These are phyloP conservation scores for Thalassiosira exigua DNA, from an alignment of 352 stramenopile genomes.

Conservation along the genomic window DNA sequence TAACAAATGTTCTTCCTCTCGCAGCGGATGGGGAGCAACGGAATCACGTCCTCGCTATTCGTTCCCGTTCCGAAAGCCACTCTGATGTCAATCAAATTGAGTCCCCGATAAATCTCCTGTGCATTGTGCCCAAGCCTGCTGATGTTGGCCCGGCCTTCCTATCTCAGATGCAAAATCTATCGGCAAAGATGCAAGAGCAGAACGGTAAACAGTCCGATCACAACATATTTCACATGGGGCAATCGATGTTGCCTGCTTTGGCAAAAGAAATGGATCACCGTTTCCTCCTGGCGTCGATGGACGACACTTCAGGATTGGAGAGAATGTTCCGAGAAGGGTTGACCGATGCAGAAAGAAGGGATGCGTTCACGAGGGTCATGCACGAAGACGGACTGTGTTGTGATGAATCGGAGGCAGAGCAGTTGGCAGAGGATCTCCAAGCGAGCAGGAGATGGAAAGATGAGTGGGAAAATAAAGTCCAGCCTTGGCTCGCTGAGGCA, in stretches of 20 bases:
- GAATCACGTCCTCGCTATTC: background rate
- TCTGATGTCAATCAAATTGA: conserved; percentile 7
- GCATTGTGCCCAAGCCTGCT: conserved; percentile 5
- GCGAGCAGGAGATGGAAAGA: background rate
- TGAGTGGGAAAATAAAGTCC: conserved; percentile 3
- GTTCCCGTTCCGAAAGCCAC: background rate
- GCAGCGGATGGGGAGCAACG: background rate
- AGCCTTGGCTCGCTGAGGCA: conserved; percentile 1
- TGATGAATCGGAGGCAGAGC: conserved; percentile 9
- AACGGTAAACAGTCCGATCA: background rate
- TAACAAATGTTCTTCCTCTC: background rate
- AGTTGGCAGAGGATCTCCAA: conserved; percentile 3
- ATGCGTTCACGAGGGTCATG: conserved; percentile 14
- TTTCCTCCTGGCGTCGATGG: conserved; percentile 10
- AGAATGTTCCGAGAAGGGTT: conserved; percentile 17
- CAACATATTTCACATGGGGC: conserved; percentile 16
- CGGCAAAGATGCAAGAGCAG: conserved; percentile 3
- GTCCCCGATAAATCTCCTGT: background rate
- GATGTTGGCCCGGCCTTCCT: conserved; percentile 15
- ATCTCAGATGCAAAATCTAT: conserved; percentile 18
- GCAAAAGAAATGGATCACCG: background rate
- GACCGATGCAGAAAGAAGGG: background rate
- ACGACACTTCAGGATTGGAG: conserved; percentile 12
- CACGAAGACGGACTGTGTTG: conserved; percentile 3
- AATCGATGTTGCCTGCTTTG: background rate